Base-by-base conservation (phyloP, 441 rosid genomes). In the Croton setiger region DNA sequence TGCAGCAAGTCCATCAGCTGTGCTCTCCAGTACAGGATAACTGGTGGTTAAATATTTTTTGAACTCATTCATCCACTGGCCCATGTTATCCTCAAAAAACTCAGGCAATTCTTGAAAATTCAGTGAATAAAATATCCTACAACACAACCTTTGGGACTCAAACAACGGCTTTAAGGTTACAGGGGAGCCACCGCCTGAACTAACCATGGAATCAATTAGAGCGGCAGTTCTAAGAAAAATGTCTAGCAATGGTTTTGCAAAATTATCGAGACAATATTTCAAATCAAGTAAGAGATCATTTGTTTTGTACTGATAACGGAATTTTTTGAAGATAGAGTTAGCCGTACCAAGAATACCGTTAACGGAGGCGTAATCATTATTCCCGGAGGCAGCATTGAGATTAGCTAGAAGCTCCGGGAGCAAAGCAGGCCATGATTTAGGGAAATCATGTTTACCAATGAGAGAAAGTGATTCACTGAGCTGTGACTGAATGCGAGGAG, bases 31-130 rank as follows among this genome's bases (percentile, higher is more conserved):
- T 0, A 66, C 67, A 0, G 94, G 90, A 79, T 92, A 90, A 31
- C 70, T 78, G 0, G 83, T 75, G 12, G 87, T 80, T 14, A 95
- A 76, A 79, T 88, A 92, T 79, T 88, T 92, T 69, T 78, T 83
- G 72, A 95, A 95, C 81, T 86, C 97, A 33, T 64, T 62, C 98
- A 95, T 92, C 99, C 99, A 95, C 69, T 87, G 88, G 4, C 74
- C 76, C 96, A 92, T 95, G 70, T 95, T 88, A 78, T 95, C 99
- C 85, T 95, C 99, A 49, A 95, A 95, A 69, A 81, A 95, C 83
- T 92, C 99, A 0, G 99, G 99, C 79, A 95, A 71, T 47, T 95
- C 99, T 77, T 88, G 96, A 76, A 84, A 92, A 76, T 95, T 95
- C 79, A 95, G 63, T 0, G 98, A 92, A 73, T 76, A 90, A 69